Evolutionary conservation across 148 eudicot species (phyloP), one percentile per base, ranked within the genome.

Genomic region (Hydrangea macrophylla): DNA sequence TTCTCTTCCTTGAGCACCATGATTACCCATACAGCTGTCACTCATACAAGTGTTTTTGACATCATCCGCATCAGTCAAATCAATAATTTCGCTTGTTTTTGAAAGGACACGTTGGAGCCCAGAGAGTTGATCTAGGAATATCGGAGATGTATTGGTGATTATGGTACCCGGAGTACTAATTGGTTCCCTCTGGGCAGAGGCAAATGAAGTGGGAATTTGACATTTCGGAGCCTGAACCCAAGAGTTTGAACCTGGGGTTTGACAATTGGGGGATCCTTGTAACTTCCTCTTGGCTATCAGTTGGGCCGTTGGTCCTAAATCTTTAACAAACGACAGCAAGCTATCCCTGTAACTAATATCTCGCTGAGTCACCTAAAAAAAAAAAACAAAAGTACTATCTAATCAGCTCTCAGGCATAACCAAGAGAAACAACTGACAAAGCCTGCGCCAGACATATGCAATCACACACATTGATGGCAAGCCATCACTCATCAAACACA

Each of bases 221-320:
- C 60, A n/a, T 1, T 54, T 17, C 37, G 39, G 12, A 25, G 58
- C 50, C 33, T 39, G 69, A 64, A 56, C 45, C 44, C 53, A 54
- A 50, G 22, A 18, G 39, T 56, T 61, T 9, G 64, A 32, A 33
- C 30, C 8, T 24, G 55, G 50, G 28, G 63, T 69, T 0, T 48
- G 75, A 40, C 40, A 22, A 71, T 54, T 58, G 22, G 62, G 50
- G 58, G 28, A 73, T 58, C 71, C 82, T 68, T 81, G 73, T 55
- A 88, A 50, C 75, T 85, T 92, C 35, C 70, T 67, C 58, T 76
- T 80, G 62, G 96, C 97, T n/a, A 92, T 70, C 78, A 71, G 80
- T 67, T 76, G 85, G 28, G 96, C 96, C 48, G 78, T 85, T 15
- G 86, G 85, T 75, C 97, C 97, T 69, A 92, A 78, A 70, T 72